Evolutionary conservation across 139 green algal species (phyloP), one percentile per base, ranked within the genome.

Genomic region (Tetratostichococcus sp.): DNA sequence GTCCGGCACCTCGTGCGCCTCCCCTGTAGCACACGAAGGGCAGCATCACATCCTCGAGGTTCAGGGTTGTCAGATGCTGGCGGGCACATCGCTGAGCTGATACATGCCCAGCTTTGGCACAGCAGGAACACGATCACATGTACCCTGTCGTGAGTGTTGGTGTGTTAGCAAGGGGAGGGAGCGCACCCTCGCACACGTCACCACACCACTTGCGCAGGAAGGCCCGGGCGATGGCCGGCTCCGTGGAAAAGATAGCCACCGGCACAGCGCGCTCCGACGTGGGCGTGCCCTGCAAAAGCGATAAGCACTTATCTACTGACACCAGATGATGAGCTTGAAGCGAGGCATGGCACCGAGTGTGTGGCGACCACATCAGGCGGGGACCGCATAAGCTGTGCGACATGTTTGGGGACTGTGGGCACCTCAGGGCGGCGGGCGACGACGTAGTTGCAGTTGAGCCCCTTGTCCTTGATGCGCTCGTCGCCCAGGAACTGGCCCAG

Each of bases 381-480:
- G n/a, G n/a, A n/a, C n/a, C n/a, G n/a, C n/a, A n/a, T n/a, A n/a
- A n/a, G n/a, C n/a, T n/a, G n/a, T n/a, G n/a, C n/a, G n/a, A n/a
- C n/a, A n/a, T n/a, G n/a, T n/a, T n/a, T n/a, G n/a, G n/a, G n/a
- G n/a, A n/a, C n/a, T n/a, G n/a, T n/a, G n/a, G n/a, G n/a, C n/a
- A 25, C 35, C 62, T 74, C 35, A 21, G 86, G 86, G 57, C 77
- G 73, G 50, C 67, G 65, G 21, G 86, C 81, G 28, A 90, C 75
- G n/a, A 90, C 79, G 58, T 90, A 90, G 70, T 90, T 84, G 70
- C 86, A 90, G 73, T 87, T 86, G 58, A 90, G 80, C 28, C 86
- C 93, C 88, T 98, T 98, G 85, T 99, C 94, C 85, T 93, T 94
- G 80, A 98, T 89, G 75, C 90, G 90, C 69, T 94, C 92, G 72